Percentiles rank a stretch among this genome's conserved stretches.
Conservation (phyloP, 345 rosid species). For the Hibiscus mutabilis region DNA sequence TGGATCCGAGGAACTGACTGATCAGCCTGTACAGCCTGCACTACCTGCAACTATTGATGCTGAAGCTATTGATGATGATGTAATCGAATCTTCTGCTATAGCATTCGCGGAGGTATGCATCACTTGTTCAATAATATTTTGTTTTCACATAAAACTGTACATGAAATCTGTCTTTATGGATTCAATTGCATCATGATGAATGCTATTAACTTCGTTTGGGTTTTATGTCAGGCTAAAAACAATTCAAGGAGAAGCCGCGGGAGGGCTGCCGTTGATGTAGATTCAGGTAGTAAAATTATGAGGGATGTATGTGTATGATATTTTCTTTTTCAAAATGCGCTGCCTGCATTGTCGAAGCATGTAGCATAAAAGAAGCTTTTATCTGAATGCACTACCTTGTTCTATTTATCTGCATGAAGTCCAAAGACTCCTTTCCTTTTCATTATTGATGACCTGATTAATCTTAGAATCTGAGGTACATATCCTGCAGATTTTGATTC, state of each 20-base stretch:
- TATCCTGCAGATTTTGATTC: not conserved
- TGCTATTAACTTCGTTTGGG: not conserved
- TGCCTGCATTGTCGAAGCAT: not conserved
- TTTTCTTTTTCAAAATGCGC: not conserved
- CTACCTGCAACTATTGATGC: constrained; percentile 44
- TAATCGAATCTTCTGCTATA: constrained; percentile 61
- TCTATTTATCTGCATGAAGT: not conserved
- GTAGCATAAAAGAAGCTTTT: not conserved
- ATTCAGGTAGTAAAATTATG: not conserved
- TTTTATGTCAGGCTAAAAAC: not conserved
- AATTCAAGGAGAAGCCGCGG: not conserved
- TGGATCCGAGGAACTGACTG: constrained; percentile 15
- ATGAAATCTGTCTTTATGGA: not conserved
- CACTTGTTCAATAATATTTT: not conserved
- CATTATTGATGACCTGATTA: not conserved
- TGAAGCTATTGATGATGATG: constrained; percentile 80
- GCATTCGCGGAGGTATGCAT: constrained; percentile 62
- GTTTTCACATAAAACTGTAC: too few relatives aligned
- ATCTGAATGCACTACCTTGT: not conserved
- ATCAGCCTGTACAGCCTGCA: constrained; percentile 26
- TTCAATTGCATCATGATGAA: not conserved
- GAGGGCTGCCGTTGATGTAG: not conserved
- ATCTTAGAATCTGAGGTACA: not conserved
- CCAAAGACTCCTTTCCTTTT: not conserved
- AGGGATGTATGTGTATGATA: not conserved